phyloP scores from a whole-genome alignment of 2,329 filamentous ascomycete species.

The Alternaria conjuncta region DNA sequence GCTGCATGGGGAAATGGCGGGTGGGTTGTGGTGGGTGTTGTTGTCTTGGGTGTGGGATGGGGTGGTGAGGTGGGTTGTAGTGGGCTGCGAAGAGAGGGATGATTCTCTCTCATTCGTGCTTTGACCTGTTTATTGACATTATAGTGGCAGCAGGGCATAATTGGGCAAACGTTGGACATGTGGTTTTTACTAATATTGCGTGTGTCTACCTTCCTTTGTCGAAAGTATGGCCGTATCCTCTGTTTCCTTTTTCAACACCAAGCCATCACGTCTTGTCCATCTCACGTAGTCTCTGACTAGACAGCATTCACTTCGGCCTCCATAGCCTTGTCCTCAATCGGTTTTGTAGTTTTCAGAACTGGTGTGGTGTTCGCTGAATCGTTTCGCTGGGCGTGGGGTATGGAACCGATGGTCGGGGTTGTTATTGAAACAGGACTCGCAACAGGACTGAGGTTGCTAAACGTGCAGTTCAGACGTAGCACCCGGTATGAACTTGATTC shows the following conservation, averaged over 20 bases:
- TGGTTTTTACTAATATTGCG: background rate
- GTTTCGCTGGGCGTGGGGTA: background rate
- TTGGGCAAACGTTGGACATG: background rate
- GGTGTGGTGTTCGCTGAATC: background rate
- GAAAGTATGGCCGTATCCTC: background rate
- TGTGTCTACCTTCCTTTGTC: background rate
- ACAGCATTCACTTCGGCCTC: background rate
- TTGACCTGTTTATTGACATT: background rate
- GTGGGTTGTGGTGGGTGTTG: background rate
- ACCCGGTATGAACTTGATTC: background rate
- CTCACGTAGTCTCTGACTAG: background rate
- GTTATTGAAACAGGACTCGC: background rate
- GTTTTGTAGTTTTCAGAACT: background rate
- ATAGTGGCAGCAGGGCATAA: background rate
- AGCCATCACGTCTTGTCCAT: background rate
- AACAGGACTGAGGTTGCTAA: background rate
- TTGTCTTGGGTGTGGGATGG: background rate
- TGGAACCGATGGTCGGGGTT: background rate
- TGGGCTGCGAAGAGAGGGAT: background rate
- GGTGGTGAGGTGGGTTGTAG: background rate
- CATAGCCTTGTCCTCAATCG: background rate
- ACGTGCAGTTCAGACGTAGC: background rate
- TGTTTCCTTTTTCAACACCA: background rate
- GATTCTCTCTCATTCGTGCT: background rate
- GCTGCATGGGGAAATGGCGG: background rate